Evolutionary conservation across 2,329 filamentous ascomycete species (phyloP).

Genomic region (Xylaria hypoxylon): DNA sequence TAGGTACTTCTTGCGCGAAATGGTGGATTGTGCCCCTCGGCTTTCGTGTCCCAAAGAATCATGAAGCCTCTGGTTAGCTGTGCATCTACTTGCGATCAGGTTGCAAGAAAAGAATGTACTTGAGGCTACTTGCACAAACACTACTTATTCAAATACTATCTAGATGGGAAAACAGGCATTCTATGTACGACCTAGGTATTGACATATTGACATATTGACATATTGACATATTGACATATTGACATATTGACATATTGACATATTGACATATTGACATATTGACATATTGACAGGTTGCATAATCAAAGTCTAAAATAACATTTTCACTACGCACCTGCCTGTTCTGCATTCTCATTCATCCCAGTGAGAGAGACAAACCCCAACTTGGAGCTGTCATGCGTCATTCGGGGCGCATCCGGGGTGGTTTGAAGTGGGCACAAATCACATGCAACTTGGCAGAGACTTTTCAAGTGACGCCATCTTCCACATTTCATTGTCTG

Average conservation of each 20-base stretch:
- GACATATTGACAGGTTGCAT: neutral
- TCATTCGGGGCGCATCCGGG: conserved; percentile 21
- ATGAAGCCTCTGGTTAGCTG: neutral
- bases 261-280: neutral
- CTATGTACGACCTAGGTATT: too few relatives aligned
- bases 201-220: neutral
- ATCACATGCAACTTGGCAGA: conserved; percentile 38
- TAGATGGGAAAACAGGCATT: too few relatives aligned
- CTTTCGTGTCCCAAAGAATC: neutral
- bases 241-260: neutral
- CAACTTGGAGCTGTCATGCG: conserved; percentile 19
- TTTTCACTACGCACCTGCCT: too few relatives aligned
- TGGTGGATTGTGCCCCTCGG: neutral
- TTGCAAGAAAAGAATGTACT: too few relatives aligned
- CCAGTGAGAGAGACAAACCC: neutral
- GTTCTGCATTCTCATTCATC: neutral
- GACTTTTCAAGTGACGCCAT: conserved; percentile 31
- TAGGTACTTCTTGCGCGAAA: neutral
- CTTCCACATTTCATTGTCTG: neutral
- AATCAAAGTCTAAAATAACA: too few relatives aligned
- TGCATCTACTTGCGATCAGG: too few relatives aligned
- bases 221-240: neutral
- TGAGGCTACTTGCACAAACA: too few relatives aligned
- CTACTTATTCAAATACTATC: too few relatives aligned
- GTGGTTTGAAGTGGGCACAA: conserved; percentile 25